These are phyloP conservation scores for Cyberlindnera mississippiensis DNA, from an alignment of 805 yeast genomes.

Conservation along the genomic window DNA sequence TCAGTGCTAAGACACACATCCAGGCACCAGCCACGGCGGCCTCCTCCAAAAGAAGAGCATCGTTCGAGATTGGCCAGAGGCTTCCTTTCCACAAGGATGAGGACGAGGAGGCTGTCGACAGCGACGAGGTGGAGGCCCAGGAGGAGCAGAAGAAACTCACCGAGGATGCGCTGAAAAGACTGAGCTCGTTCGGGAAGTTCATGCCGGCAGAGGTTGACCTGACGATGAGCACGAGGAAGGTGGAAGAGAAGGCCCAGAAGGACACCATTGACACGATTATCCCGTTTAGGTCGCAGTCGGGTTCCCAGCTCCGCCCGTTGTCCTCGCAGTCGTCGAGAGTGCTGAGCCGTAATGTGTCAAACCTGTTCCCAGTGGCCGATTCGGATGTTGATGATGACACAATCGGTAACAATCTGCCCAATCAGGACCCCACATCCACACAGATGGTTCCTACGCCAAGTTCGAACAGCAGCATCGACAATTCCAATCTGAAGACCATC, in stretches of 20 bases:
- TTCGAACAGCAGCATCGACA: conserved; percentile 15
- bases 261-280: conserved; percentile 9
- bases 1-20: conserved; percentile 33
- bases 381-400: conserved; percentile 7
- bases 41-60: conserved; percentile 30
- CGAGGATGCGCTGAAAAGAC: conserved; percentile 35
- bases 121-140: conserved; percentile 27
- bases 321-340: conserved; percentile 11
- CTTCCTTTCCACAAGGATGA: conserved; percentile 34
- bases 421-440: background rate
- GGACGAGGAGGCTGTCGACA: conserved; percentile 18
- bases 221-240: conserved; percentile 8
- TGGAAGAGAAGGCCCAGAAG: conserved; percentile 2
- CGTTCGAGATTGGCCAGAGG: conserved; percentile 29
- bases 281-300: conserved; percentile 6
- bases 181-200: conserved; percentile 29
- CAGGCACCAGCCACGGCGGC: conserved; percentile 40
- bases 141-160: conserved; percentile 34
- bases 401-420: background rate
- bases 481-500: conserved; percentile 47
- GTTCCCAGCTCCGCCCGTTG: conserved; percentile 8
- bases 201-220: conserved; percentile 28
- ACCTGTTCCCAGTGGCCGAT: conserved; percentile 9
- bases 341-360: conserved; percentile 8
- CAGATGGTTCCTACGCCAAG: conserved; percentile 9